Conservation (phyloP, 257 asterid species). For the Nicotiana knightiana region DNA sequence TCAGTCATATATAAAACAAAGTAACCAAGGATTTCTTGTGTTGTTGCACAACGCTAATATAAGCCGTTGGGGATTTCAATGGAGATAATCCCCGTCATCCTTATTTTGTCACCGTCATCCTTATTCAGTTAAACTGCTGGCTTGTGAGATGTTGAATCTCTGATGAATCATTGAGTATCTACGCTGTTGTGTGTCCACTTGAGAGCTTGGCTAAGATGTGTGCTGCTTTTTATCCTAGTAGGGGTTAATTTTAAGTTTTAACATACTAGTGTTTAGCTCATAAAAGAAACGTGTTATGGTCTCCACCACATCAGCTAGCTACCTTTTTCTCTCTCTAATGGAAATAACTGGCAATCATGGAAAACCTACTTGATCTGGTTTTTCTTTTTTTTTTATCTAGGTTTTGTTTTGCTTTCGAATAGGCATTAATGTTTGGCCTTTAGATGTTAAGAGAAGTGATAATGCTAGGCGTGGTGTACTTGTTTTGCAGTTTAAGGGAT, state of each 20-base stretch:
- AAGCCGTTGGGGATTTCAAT: background rate
- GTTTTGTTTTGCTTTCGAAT: background rate
- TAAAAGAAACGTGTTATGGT: background rate
- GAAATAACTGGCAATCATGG: background rate
- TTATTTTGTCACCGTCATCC: background rate
- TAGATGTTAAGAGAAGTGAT: background rate
- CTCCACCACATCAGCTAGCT: background rate
- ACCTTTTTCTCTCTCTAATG: background rate
- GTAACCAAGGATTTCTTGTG: background rate
- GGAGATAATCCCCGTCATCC: background rate
- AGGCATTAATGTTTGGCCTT: background rate
- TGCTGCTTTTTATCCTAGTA: background rate
- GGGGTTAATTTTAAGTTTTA: background rate
- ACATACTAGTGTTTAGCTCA: background rate
- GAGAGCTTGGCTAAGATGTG: background rate
- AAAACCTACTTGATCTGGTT: background rate
- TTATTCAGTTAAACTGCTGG: background rate
- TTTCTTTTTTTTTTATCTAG: background rate
- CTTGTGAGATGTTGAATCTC: background rate
- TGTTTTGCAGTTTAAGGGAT: conserved; percentile 63
- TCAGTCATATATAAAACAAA: background rate
- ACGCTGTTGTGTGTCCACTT: background rate
- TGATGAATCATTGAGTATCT: background rate
- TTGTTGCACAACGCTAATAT: background rate
- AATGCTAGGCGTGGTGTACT: conserved; percentile 1